These are phyloP conservation scores for Daedalea quercina DNA, from an alignment of 768 basidiomycete species.

Conservation along the genomic window DNA sequence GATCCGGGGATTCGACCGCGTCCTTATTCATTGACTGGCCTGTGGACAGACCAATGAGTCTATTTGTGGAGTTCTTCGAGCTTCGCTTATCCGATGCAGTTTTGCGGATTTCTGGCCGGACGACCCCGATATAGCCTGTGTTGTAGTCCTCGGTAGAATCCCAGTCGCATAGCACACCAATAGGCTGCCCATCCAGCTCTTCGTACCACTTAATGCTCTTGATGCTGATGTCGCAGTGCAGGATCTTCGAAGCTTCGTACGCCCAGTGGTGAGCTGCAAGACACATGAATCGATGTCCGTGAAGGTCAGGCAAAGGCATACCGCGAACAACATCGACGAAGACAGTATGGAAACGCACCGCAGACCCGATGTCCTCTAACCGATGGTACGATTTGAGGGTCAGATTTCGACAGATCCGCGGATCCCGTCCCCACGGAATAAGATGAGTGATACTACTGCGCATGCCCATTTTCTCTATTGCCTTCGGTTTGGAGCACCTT, in stretches of 20 bases:
- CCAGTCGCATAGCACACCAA: slow-evolving; percentile 4
- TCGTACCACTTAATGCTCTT: slow-evolving; percentile 3
- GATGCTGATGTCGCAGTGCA: slow-evolving; percentile 5
- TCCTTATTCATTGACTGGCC: too few relatives aligned
- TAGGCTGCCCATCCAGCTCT: not conserved
- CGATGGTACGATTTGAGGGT: not conserved
- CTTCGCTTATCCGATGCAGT: too few relatives aligned
- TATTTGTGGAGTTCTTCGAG: too few relatives aligned
- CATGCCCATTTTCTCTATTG: not conserved
- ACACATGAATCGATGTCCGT: not conserved
- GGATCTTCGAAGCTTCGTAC: not conserved
- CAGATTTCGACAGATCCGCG: not conserved
- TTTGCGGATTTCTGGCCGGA: too few relatives aligned
- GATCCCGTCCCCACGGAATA: not conserved
- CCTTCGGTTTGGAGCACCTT: not conserved
- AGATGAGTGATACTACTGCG: not conserved
- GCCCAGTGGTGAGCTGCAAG: not conserved
- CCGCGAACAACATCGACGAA: slow-evolving; percentile 4
- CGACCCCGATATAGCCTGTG: too few relatives aligned
- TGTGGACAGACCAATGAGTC: too few relatives aligned
- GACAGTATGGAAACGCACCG: not conserved
- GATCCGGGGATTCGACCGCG: too few relatives aligned
- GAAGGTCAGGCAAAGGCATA: not conserved
- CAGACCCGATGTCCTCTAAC: not conserved
- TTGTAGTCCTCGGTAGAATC: not conserved